A percentile compares a stretch with the other conserved stretches of the same genome.
phyloP scores from a whole-genome alignment of 2,329 filamentous ascomycete genomes.

The Colletotrichum karsti region DNA sequence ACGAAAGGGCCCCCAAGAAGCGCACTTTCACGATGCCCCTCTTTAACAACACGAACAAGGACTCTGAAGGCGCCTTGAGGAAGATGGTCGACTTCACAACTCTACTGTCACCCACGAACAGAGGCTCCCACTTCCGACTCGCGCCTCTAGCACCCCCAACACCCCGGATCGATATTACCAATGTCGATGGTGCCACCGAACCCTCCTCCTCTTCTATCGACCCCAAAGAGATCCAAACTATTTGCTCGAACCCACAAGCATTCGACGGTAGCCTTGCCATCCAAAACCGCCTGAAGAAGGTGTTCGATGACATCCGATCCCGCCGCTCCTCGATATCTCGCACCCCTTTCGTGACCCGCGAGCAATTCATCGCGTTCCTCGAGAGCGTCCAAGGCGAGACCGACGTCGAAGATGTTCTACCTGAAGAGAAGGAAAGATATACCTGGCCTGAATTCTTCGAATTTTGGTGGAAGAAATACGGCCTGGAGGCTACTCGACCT shows the following conservation, averaged over 20 bases:
- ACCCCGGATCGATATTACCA: constrained; percentile 28
- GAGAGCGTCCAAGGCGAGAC: constrained; percentile 56
- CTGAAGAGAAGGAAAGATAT: constrained; percentile 51
- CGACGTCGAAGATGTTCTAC: constrained; percentile 36
- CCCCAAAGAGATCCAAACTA: constrained; percentile 9
- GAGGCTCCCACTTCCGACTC: constrained; percentile 37
- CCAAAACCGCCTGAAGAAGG: constrained; percentile 53
- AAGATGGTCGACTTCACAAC: constrained; percentile 44
- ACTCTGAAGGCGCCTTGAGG: constrained; percentile 38
- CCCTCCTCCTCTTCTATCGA: constrained; percentile 19
- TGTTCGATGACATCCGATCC: constrained; percentile 56
- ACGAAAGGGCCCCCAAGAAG: constrained; percentile 31
- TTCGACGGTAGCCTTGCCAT: constrained; percentile 58
- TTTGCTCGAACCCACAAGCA: constrained; percentile 31
- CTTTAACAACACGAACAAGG: constrained; percentile 45
- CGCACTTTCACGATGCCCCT: constrained; percentile 49
- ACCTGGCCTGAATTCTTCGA: constrained; percentile 59
- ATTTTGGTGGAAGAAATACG: constrained; percentile 53
- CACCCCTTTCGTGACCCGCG: constrained; percentile 39
- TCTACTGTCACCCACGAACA: constrained; percentile 37
- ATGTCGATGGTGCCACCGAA: constrained; percentile 26
- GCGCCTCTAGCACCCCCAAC: constrained; percentile 27
- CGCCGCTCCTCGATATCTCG: constrained; percentile 38
- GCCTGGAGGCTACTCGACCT: constrained; percentile 54
- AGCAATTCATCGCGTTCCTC: constrained; percentile 59